phyloP scores from a whole-genome alignment of 2,329 filamentous ascomycete genomes.

The Xylariomycetidae sp. region DNA sequence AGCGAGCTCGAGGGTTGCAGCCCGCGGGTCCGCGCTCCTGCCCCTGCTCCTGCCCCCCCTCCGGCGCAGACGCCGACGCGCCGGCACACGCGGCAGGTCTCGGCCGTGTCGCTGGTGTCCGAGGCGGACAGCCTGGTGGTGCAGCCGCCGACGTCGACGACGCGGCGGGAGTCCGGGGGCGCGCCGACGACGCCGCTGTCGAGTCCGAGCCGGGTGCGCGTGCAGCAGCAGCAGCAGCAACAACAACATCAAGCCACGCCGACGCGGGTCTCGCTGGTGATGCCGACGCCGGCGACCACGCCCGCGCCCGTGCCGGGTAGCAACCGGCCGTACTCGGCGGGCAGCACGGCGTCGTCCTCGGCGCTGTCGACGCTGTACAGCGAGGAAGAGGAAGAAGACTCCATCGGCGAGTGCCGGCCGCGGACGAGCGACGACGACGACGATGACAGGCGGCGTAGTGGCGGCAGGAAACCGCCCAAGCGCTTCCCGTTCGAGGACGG shows the following conservation, averaged over 20 bases:
- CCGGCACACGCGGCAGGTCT: constrained; percentile 24
- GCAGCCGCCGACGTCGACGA: constrained; percentile 15
- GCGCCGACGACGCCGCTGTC: constrained; percentile 31
- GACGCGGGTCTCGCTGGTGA: not conserved
- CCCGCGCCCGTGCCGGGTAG: constrained; percentile 1
- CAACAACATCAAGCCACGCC: not conserved
- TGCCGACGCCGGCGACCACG: constrained; percentile 6
- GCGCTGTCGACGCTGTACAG: constrained; percentile 53
- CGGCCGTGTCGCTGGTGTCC: constrained; percentile 28
- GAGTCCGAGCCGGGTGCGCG: constrained; percentile 36
- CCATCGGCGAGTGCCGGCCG: too few species aligned
- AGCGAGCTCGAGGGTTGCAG: constrained; percentile 19
- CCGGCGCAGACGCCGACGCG: constrained; percentile 13
- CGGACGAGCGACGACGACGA: too few species aligned
- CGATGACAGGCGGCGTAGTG: too few species aligned
- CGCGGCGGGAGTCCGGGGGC: constrained; percentile 28
- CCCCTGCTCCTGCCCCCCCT: constrained; percentile 10
- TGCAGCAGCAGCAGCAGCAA: not conserved
- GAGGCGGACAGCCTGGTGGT: constrained; percentile 37
- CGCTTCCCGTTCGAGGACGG: not conserved
- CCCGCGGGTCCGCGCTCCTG: constrained; percentile 3
- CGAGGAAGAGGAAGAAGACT: constrained; percentile 35
- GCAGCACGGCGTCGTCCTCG: constrained; percentile 44
- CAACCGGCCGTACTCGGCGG: constrained; percentile 16
- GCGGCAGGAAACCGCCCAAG: not conserved